phyloP scores from a whole-genome alignment of 345 rosid species.

The Odontarrhena argentea region DNA sequence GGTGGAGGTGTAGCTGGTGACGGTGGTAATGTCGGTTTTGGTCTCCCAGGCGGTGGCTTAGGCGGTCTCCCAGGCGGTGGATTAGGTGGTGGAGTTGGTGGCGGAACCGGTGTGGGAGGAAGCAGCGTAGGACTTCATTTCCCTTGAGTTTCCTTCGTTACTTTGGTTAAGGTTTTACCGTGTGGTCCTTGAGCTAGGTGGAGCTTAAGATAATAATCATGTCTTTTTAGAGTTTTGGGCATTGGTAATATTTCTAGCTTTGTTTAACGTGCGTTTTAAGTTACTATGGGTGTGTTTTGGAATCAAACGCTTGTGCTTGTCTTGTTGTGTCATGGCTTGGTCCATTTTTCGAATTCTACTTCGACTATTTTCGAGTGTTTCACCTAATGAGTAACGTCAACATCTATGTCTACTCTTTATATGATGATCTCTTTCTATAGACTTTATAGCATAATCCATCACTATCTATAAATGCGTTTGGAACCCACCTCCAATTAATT shows the following conservation, averaged over 20 bases:
- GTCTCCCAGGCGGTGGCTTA: conserved; percentile 33
- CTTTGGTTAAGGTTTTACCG: conserved; percentile 7
- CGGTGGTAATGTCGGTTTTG: conserved; percentile 39
- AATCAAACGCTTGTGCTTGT: conserved; percentile 24
- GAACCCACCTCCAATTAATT: conserved; percentile 8
- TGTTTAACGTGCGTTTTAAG: conserved; percentile 28
- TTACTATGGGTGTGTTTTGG: conserved; percentile 20
- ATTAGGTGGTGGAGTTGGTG: conserved; percentile 44
- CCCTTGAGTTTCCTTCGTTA: conserved; percentile 35
- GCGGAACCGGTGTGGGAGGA: conserved; percentile 28
- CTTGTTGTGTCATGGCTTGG: conserved; percentile 33
- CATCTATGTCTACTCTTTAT: conserved; percentile 9
- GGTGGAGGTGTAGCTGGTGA: conserved; percentile 60
- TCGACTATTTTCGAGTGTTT: conserved; percentile 31
- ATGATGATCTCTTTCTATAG: conserved; percentile 23
- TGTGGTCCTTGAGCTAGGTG: conserved; percentile 29
- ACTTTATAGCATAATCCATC: not conserved
- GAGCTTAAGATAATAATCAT: conserved; percentile 32
- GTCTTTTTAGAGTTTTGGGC: conserved; percentile 12
- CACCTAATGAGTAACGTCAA: conserved; percentile 29
- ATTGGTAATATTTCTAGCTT: conserved; percentile 15
- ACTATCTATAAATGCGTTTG: not conserved
- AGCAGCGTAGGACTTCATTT: conserved; percentile 40
- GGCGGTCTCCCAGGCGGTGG: conserved; percentile 43
- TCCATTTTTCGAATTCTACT: conserved; percentile 30